Evolutionary conservation across 306 rosid genomes (phyloP).

Genomic region (Acacia confusa): DNA sequence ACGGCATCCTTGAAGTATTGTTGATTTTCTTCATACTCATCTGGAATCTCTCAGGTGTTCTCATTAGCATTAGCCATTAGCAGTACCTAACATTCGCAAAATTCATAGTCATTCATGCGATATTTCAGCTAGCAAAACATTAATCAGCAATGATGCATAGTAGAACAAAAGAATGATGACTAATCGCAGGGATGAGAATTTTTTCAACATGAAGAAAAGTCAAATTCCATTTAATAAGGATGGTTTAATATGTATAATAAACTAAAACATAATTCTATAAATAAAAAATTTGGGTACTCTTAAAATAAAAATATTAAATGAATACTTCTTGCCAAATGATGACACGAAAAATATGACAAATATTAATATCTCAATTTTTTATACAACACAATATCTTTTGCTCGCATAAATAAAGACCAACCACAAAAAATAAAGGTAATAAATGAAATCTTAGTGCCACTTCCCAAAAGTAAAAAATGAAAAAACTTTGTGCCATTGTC

Average conservation of each 20-base stretch:
- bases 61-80: not conserved
- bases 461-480: not conserved
- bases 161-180: not conserved
- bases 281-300: not conserved
- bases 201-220: not conserved
- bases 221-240: not conserved
- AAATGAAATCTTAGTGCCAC: not conserved
- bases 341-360: not conserved
- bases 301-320: not conserved
- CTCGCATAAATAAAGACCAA: not conserved
- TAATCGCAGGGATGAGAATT: not conserved
- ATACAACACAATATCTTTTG: not conserved
- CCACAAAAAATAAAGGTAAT: no score
- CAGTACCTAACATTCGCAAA: not conserved
- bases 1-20: not conserved
- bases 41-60: not conserved
- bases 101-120: not conserved
- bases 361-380: not conserved
- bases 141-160: no score
- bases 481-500: no score
- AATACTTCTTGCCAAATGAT: not conserved
- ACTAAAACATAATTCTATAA: not conserved
- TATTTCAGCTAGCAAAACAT: not conserved
- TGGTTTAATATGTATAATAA: not conserved
- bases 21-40: not conserved